Evolutionary conservation across 139 green algal species (phyloP), one percentile per base, ranked within the genome.

Genomic region (Tetradesmus lagerheimii): DNA sequence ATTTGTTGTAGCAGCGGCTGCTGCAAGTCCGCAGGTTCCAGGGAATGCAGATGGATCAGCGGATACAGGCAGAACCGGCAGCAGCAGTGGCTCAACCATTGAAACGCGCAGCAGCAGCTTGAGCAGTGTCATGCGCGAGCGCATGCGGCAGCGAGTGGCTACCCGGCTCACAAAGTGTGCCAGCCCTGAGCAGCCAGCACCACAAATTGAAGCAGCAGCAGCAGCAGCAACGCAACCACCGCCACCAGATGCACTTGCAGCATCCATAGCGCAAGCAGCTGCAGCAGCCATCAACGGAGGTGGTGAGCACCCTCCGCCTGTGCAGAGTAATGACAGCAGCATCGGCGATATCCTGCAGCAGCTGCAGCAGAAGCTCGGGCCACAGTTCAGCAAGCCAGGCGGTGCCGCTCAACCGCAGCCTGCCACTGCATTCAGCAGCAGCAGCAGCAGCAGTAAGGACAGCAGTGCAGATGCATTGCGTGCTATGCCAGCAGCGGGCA

Each of bases 341-440:
- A 86, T 86, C 14, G 31, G 35, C 38, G 45, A 64, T 14, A 41
- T 86, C 38, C 81, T 86, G 31, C 81, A 86, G 81, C 81, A 86
- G 81, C 47, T 86, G 47, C 47, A 86, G 81, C 31, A 74, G 81
- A 86, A 86, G 50, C 81, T 86, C 15, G 81, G 81, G 16, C 47
- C 38, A 27, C 81, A 76, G 18, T 76, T 34, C 81, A 75, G 25
- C 41, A 85, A n/a, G 35, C 31, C 47, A 37, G 16, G 47, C 81
- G 34, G 81, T 41, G 71, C 66, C 4, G n/a, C 31, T 16, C 71
- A 79, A n/a, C 31, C 71, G 8, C n/a, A 25, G 12, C 14, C 66
- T 2, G 66, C 66, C 18, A 23, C 66, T 15, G 31, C 71, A 79
- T 31, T 0, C 57, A 67, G 57, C 57, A 67, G 57, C 23, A 31